Evolutionary conservation across 208 protist species (phyloP), one percentile per base, ranked within the genome.

Genomic region (Leishmania gerbilli): DNA sequence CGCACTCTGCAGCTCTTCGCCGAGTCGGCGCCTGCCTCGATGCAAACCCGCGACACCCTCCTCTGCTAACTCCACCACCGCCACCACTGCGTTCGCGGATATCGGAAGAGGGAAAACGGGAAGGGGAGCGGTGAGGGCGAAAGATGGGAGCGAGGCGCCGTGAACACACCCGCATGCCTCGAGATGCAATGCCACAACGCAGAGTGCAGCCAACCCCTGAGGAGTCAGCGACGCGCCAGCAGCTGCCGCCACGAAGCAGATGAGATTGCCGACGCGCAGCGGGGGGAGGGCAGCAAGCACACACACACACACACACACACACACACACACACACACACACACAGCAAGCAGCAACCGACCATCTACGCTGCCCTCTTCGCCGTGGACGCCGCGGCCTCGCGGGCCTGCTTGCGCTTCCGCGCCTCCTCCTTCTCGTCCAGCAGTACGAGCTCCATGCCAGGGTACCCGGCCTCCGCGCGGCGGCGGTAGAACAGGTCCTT

Each of bases 371-470:
- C 27, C 77, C 81, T 84, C 65, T 79, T 81, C 56, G 74, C 55
- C 58, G 74, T 37, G 60, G 53, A 42, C 74, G 62, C 74, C 1
- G 72, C 83, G 64, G 64, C 64, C 49, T 69, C 78, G 47, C 56
- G 47, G 45, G 74, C 82, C 69, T 85, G 58, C 49, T 42, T 84
- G 47, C 76, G 55, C 76, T 87, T 88, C 47, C 56, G 69, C 1
- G 78, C 81, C 75, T 85, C 83, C 69, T 89, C 77, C 77, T 86
- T 85, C 42, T 91, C 87, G 76, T 89, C 84, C 42, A 89, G 45
- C n/a, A 94, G 81, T 49, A 79, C 79, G 62, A 96, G 88, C 81
- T 95, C 90, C 93, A 97, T 94, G 40, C 94, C 84, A 4, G 92
- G 88, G 78, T 95, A 97, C 40, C 93, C 93, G 4, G 89, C 91